phyloP scores from a whole-genome alignment of 305 asterid species.

The Andrographis paniculata region DNA sequence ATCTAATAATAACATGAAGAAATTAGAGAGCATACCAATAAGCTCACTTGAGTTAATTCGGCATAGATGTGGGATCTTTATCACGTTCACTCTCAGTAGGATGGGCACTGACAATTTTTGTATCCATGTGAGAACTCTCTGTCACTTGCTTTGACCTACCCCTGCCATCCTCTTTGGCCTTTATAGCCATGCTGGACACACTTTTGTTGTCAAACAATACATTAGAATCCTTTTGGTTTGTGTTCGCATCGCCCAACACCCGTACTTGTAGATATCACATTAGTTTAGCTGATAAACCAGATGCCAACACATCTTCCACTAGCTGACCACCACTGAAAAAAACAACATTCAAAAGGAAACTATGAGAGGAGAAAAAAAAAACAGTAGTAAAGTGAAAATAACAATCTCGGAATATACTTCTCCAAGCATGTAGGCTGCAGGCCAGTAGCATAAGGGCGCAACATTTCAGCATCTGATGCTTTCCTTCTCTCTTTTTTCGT shows the following conservation, averaged over 20 bases:
- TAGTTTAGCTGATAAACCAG: slow-evolving; percentile 89
- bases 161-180: slow-evolving; percentile 71
- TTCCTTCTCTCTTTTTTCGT: too few species aligned
- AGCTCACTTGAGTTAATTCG: slow-evolving; percentile 96
- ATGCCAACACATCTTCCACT: slow-evolving; percentile 89
- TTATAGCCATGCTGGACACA: slow-evolving; percentile 32
- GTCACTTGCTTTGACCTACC: slow-evolving; percentile 46
- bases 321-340: slow-evolving; percentile 75
- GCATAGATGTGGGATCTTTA: slow-evolving; percentile 76
- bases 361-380: too few species aligned
- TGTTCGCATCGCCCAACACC: slow-evolving; percentile 63
- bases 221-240: slow-evolving; percentile 56
- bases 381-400: slow-evolving; percentile 6
- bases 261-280: slow-evolving; percentile 80
- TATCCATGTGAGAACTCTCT: slow-evolving; percentile 55
- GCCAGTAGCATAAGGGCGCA: slow-evolving; percentile 78
- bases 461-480: slow-evolving; percentile 70
- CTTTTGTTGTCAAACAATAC: slow-evolving; percentile 45
- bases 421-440: slow-evolving; percentile 87
- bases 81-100: slow-evolving; percentile 80
- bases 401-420: slow-evolving; percentile 32
- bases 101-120: slow-evolving; percentile 75
- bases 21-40: slow-evolving; percentile 61
- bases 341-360: slow-evolving; percentile 17
- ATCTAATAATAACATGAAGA: slow-evolving; percentile 4